A percentile compares a stretch with the other conserved stretches of the same genome.
Conservation (phyloP, 2,329 filamentous ascomycete genomes). For the Tolypocladium ovalisporum region DNA sequence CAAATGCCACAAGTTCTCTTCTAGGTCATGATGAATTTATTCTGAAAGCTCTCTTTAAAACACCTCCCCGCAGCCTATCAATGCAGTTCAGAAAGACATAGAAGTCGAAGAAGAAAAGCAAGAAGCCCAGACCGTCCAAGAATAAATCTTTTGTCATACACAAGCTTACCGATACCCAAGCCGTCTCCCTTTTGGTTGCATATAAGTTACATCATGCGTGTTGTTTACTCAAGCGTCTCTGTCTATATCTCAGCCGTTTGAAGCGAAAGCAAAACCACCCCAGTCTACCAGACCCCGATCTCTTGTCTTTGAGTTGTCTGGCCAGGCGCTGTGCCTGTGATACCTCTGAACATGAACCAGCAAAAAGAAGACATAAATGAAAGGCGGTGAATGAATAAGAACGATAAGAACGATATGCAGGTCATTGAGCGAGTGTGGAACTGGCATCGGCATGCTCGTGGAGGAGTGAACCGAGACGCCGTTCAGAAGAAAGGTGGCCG, state of each 20-base stretch:
- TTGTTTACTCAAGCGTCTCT: conserved; percentile 13
- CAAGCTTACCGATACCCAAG: conserved; percentile 21
- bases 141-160: conserved; percentile 22
- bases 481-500: background rate
- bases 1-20: background rate
- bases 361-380: background rate
- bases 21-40: background rate
- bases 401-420: background rate
- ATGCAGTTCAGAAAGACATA: conserved; percentile 5
- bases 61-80: background rate
- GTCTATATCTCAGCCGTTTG: conserved; percentile 24
- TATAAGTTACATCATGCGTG: conserved; percentile 26
- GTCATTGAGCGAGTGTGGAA: background rate
- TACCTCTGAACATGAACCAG: background rate
- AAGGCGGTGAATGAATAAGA: conserved; percentile 1
- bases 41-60: background rate
- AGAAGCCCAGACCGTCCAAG: conserved; percentile 12
- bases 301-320: conserved; percentile 1
- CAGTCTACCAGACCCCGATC: conserved; percentile 3
- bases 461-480: background rate
- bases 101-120: conserved; percentile 5
- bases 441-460: background rate
- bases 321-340: background rate
- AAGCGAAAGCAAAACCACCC: conserved; percentile 15
- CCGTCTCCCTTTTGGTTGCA: conserved; percentile 20